These are phyloP conservation scores for Taphrina sp. DNA, from an alignment of 1,139 yeast species.

Conservation along the genomic window DNA sequence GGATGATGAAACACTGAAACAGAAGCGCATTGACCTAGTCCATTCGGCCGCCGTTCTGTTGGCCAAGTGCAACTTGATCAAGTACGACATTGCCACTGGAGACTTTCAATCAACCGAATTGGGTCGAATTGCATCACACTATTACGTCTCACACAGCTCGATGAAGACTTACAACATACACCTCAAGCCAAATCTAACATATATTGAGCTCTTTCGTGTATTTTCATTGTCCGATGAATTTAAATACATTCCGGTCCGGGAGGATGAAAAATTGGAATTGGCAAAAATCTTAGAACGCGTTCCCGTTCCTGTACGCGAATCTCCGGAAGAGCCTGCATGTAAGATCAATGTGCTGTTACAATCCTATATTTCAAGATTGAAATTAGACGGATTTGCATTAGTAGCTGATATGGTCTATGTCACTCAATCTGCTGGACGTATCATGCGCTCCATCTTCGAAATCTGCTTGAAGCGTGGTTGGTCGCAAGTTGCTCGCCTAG, in stretches of 20 bases:
- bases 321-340: conserved; percentile 67
- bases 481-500: conserved; percentile 60
- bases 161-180: conserved; percentile 60
- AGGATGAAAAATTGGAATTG: conserved; percentile 80
- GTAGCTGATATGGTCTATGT: conserved; percentile 92
- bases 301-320: conserved; percentile 82
- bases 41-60: conserved; percentile 72
- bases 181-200: conserved; percentile 59
- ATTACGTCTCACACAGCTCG: conserved; percentile 74
- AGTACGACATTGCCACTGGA: conserved; percentile 58
- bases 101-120: conserved; percentile 62
- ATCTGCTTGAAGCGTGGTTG: conserved; percentile 69
- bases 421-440: conserved; percentile 89
- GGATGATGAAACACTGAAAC: conserved; percentile 51
- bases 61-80: conserved; percentile 52
- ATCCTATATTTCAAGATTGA: conserved; percentile 72
- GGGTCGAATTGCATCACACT: conserved; percentile 84
- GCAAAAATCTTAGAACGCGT: conserved; percentile 66
- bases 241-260: conserved; percentile 75
- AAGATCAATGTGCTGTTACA: conserved; percentile 80
- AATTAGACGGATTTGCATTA: conserved; percentile 83
- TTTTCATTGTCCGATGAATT: conserved; percentile 86
- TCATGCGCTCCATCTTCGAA: conserved; percentile 81
- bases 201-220: conserved; percentile 71
- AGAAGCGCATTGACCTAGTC: conserved; percentile 63